Evolutionary conservation across 345 rosid genomes (phyloP).

Genomic region (Firmiana major): DNA sequence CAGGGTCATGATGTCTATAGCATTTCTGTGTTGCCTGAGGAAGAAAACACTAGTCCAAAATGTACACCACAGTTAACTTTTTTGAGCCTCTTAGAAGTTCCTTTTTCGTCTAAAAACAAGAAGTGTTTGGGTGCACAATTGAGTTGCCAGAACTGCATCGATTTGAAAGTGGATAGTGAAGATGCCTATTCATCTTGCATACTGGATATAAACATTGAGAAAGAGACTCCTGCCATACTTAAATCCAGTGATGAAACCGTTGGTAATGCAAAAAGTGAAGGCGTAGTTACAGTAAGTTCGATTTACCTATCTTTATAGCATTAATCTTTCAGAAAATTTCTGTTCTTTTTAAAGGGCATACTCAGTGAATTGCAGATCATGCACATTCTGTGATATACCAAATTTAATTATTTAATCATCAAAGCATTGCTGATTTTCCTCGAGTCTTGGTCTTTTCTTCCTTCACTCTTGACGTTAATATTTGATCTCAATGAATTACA

Average conservation of each 20-base stretch:
- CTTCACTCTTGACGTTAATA: constrained; percentile 11
- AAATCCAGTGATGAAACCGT: constrained; percentile 40
- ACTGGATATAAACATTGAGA: constrained; percentile 60
- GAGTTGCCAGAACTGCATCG: constrained; percentile 54
- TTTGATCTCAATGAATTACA: constrained; percentile 22
- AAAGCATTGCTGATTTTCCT: not conserved
- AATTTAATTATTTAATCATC: not conserved
- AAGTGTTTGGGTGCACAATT: constrained; percentile 43
- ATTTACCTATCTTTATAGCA: not conserved
- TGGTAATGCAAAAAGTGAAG: constrained; percentile 47
- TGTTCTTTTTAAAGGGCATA: not conserved
- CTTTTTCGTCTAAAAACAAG: constrained; percentile 44
- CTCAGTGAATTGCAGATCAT: not conserved
- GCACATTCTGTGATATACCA: not conserved
- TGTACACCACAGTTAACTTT: constrained; percentile 46
- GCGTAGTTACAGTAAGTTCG: constrained; percentile 46
- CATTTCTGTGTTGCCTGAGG: constrained; percentile 63
- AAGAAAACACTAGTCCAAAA: constrained; percentile 36
- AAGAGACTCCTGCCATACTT: constrained; percentile 39
- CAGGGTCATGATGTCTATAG: constrained; percentile 65
- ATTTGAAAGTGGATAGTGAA: constrained; percentile 50
- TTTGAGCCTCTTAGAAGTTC: constrained; percentile 64
- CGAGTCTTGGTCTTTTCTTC: not conserved
- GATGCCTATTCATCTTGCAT: constrained; percentile 62
- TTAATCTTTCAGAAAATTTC: not conserved